Conservation (phyloP, 371 early-diverging fungal species). For the Apophysomyces variabilis region DNA sequence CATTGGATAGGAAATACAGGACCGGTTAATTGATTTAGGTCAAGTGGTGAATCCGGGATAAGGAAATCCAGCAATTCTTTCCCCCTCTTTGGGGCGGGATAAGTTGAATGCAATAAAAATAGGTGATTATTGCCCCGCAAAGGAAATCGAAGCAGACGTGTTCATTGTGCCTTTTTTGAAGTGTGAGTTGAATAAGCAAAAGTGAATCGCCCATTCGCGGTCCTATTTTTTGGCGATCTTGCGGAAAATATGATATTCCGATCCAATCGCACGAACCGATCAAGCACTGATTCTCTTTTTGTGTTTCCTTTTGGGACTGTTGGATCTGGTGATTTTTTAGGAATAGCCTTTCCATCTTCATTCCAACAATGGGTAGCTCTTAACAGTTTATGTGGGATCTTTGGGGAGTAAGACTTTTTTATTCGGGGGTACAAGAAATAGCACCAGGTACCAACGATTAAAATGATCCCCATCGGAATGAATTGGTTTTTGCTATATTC, state of each 20-base stretch:
- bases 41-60: neutral
- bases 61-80: too few species aligned
- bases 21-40: neutral
- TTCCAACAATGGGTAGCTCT: too few species aligned
- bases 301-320: neutral
- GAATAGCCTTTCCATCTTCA: neutral
- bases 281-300: too few species aligned
- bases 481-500: neutral
- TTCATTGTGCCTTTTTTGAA: slow-evolving; percentile 3
- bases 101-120: too few species aligned
- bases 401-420: neutral
- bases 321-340: slow-evolving; percentile 2
- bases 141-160: neutral
- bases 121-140: neutral
- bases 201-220: neutral
- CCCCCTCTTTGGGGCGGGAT: too few species aligned
- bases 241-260: slow-evolving; percentile 4
- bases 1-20: neutral
- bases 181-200: neutral
- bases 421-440: neutral
- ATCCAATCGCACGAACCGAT: neutral
- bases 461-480: neutral
- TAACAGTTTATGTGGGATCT: too few species aligned
- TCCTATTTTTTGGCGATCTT: slow-evolving; percentile 8
- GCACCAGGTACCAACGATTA: too few species aligned